Base-by-base conservation (phyloP, 805 yeast species). In the Candida chilensis region DNA sequence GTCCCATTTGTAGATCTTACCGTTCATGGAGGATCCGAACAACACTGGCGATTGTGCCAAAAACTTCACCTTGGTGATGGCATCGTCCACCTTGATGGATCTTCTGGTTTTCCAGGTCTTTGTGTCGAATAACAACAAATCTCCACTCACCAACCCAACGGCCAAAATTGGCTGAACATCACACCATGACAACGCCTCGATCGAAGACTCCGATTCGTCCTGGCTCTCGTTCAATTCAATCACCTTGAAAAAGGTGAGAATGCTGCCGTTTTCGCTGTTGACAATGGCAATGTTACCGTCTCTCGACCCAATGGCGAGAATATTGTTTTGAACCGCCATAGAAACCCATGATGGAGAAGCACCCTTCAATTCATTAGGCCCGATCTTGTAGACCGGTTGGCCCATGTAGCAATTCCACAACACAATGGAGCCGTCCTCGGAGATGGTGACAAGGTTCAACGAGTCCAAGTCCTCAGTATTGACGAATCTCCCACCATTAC, bases 321-420 rank as follows among this genome's bases (percentile, higher is more conserved):
- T 58, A 42, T 62, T 65, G 17, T 60, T 51, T 15, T 33, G 52
- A 5, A 71, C 71, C 24, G 75, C 57, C 17, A 85, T 46, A 4
- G 90, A 71, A 28, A 90, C 90, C 96, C 97, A 92, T 14, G 96
- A 94, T 31, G 92, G 82, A 37, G 67, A 63, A 31, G 71, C 67
- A 18, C 92, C 94, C 46, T 74, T 80, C 50, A 86, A 73, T 35
- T 78, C 82, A 16, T 65, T 64, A 16, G 75, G 71, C 33, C 71
- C 67, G 36, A 84, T 60, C 45, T 78, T 81, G 63, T 74, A 90
- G 38, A 71, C 66, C 21, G 75, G 74, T 28, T 72, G 75, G 18
- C 77, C 77, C 4, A 90, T 77, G 60, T 74, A 88, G 34, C 88
- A 83, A 48, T 87, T 85, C 97, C 97, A 90, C 35, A 77, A 77